Evolutionary conservation across 495 filamentous ascomycete species (phyloP), one percentile per base, ranked within the genome.

Genomic region (Neurospora sublineolata): DNA sequence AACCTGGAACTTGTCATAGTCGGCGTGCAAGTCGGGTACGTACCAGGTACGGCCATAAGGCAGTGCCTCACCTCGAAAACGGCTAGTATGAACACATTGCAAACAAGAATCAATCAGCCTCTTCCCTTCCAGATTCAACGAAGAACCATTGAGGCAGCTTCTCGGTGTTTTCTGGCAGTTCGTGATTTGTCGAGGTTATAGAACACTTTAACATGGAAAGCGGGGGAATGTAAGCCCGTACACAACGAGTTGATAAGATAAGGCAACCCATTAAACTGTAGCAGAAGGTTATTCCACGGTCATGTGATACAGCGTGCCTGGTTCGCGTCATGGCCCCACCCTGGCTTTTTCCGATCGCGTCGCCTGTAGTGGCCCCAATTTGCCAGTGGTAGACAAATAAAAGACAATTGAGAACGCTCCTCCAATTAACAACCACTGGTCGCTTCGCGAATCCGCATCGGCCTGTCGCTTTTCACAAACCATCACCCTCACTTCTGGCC

Each of bases 241-340:
- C 37, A 38, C 37, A 38, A 38, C 37, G 37, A 18, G 40, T 16
- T 42, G 38, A 39, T 42, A 42, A 41, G 40, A 41, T 7, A 41
- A 41, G 40, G 40, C 10, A 41, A 41, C 2, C 40, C 41, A 44
- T 44, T 20, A 44, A 44, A 44, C 42, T 44, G 44, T 52, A 27
- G 10, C 9, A 27, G 3, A 12, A 12, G 11, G 46, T 27, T 12
- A 23, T 60, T 36, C 14, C 27, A 16, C 52, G 52, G 75, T 78
- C 77, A 78, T 74, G 76, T 78, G 77, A 72, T 68, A 41, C 23
- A 64, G 52, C 77, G 77, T 58, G 77, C 71, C 42, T 77, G 74
- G 72, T 70, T 78, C 77, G 77, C 77, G 77, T 78, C 72, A 42
- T 73, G 67, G 67, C 8, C 42, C 41, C 74, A 71, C 75, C 68